Base-by-base conservation (phyloP, 257 asterid species). In the Solanum chaucha region DNA sequence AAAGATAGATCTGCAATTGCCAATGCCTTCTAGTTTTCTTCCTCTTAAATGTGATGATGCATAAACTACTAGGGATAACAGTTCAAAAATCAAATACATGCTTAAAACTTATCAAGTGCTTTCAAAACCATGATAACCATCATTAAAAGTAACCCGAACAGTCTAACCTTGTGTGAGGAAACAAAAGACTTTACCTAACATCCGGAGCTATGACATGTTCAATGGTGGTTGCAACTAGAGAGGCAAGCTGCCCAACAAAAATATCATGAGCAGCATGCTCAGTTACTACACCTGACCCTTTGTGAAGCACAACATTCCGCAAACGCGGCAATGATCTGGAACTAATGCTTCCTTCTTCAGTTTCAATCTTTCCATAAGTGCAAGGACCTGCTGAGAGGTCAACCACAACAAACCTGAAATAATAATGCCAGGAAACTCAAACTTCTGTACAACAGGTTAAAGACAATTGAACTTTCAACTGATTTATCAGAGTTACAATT, bases 381-480 rank as follows among this genome's bases (percentile, higher is more conserved):
- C 99, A 97, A 86, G 99, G 99, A 58, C 99, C 99, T 88, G 99
- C 99, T 74, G 99, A 95, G 88, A 97, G 96, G 89, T 97, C 99
- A 90, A 95, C 87, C 91, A 97, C 99, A 88, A 95, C 98, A 91
- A 95, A 96, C 91, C 99, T 97, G 94, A 90, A 86, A 88, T 51
- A 24, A 86, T 19, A 78, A 86, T 86, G 84, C 26, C 84, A 72
- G 82, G 73, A 46, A 14, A 61, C 84, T 86, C 87, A 86, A 86
- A 32, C 84, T 71, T 46, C 10, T 86, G 87, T 13, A 48, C 9
- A 72, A 48, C 28, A 48, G 20, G 41, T 48, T 80, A 80, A 80
- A 26, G 67, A 61, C 85, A 46, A 28, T 80, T 28, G 65, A 46
- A 59, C 26, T 80, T 80, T 28, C 67, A 48, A 46, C 55, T 81